These are phyloP conservation scores for Cairneyella variabilis DNA, from an alignment of 495 filamentous ascomycete species.

Conservation along the genomic window DNA sequence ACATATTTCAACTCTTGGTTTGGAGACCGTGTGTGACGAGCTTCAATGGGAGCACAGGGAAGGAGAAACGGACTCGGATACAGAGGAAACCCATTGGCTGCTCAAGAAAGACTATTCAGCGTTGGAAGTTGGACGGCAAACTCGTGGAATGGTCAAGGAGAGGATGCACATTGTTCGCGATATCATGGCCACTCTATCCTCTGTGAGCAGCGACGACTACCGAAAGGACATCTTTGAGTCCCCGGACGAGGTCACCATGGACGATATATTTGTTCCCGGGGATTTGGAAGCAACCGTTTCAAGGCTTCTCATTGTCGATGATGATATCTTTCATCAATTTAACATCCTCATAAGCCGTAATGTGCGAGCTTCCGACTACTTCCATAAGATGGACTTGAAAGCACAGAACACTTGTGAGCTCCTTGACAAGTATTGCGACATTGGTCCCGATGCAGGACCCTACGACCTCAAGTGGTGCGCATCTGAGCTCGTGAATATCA, in stretches of 20 bases:
- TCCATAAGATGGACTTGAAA: conserved; percentile 18
- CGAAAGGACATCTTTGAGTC: conserved; percentile 19
- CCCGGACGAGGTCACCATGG: conserved; percentile 10
- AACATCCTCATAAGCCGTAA: conserved; percentile 14
- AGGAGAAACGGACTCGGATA: conserved; percentile 11
- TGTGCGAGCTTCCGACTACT: conserved; percentile 21
- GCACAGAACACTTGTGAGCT: conserved; percentile 9
- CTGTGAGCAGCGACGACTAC: conserved; percentile 15
- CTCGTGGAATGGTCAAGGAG: conserved; percentile 8
- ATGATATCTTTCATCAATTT: conserved; percentile 18
- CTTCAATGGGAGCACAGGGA: conserved; percentile 25
- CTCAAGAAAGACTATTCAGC: conserved; percentile 17
- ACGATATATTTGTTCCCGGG: neutral
- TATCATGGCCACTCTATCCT: conserved; percentile 25
- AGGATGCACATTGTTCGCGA: conserved; percentile 18
- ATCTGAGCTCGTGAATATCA: conserved; percentile 18
- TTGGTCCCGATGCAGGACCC: conserved; percentile 7
- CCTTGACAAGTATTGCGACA: conserved; percentile 17
- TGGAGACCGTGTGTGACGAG: conserved; percentile 19
- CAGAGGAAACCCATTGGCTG: conserved; percentile 22
- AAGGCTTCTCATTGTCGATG: conserved; percentile 19
- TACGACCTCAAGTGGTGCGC: conserved; percentile 26
- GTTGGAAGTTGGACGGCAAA: conserved; percentile 3
- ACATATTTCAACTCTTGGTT: conserved; percentile 16
- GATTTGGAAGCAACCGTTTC: conserved; percentile 22